These are phyloP conservation scores for Rhododendron mucronatum DNA, from an alignment of 148 eudicot species.

Conservation along the genomic window DNA sequence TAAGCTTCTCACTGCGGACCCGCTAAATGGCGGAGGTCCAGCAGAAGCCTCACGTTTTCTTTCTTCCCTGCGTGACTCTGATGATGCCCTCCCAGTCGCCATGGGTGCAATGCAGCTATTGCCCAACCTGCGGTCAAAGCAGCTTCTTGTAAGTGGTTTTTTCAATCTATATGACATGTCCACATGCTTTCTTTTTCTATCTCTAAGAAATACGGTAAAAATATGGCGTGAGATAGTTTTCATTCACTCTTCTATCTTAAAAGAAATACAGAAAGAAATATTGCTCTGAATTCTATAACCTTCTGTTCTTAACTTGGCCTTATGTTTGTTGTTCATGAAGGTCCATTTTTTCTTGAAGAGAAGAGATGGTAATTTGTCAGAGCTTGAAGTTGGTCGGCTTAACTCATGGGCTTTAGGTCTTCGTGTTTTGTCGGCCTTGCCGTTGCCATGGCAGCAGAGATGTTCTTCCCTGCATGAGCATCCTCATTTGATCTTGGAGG, in stretches of 20 bases:
- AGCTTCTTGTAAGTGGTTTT: slow-evolving; percentile 72
- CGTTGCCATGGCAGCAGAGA: slow-evolving; percentile 98
- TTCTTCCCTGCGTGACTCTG: slow-evolving; percentile 82
- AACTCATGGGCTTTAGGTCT: slow-evolving; percentile 98
- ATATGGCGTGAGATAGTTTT: neutral
- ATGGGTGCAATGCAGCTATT: slow-evolving; percentile 99
- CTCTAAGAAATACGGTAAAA: neutral
- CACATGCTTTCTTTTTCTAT: neutral
- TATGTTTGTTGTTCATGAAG: slow-evolving; percentile 30
- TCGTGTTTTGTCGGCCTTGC: slow-evolving; percentile 88
- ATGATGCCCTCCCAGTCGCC: slow-evolving; percentile 94
- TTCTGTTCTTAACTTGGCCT: neutral
- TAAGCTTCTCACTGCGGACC: slow-evolving; percentile 94
- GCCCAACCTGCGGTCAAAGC: slow-evolving; percentile 90
- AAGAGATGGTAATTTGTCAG: slow-evolving; percentile 84
- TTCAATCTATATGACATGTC: neutral
- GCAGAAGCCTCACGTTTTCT: slow-evolving; percentile 99
- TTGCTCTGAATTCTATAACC: neutral
- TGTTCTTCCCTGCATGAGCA: slow-evolving; percentile 96
- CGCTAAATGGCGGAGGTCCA: slow-evolving; percentile 96
- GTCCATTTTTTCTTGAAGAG: slow-evolving; percentile 98
- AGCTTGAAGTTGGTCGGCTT: slow-evolving; percentile 72
- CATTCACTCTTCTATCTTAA: neutral
- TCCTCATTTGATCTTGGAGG: slow-evolving; percentile 93
- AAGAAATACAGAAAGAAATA: neutral